Evolutionary conservation across 2,329 filamentous ascomycete species (phyloP), one percentile per base, ranked within the genome.

Genomic region (Diplocarpon mali): DNA sequence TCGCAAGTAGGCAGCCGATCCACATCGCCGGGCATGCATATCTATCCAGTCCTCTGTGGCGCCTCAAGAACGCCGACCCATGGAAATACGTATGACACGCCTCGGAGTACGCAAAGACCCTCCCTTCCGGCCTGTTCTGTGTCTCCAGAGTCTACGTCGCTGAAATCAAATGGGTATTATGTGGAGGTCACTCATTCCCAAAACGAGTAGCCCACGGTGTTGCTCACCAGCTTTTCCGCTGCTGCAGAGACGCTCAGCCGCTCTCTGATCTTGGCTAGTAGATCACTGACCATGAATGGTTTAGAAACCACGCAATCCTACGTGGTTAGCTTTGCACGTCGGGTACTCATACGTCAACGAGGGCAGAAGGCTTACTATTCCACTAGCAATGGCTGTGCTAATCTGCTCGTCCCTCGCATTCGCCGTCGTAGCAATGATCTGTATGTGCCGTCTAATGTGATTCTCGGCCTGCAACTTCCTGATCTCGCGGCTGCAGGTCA

Each of bases 401-500:
- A 57, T 48, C 45, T 61, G 57, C 49, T 60, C 58, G 5, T 53
- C 49, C 14, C 58, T 39, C 3, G 54, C 59, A 51, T 61, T 59
- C 14, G 57, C 57, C 9, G 56, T 60, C 20, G 55, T 70, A 55
- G 53, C 56, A 24, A 61, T 57, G 13, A 61, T 56, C 30, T 58
- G 53, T 6, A 60, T 34, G 2, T 72, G 70, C 13, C 69, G 69
- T 12, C 60, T 64, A 3, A 81, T 65, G 48, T 68, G 67, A 8
- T 74, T 73, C 29, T 65, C 51, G 64, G 66, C n/a, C 72, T 75
- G 40, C 45, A 83, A 61, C 49, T 76, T 69, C 13, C 83, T 71
- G 44, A 87, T 84, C 35, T 70, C 69, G 28, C 70, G 69, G 11
- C 79, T 80, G 57, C 80, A 83, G 1, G 77, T 76, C 45, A 83